phyloP scores from a whole-genome alignment of 805 yeast species.

The Saccharomycopsis capsularis region DNA sequence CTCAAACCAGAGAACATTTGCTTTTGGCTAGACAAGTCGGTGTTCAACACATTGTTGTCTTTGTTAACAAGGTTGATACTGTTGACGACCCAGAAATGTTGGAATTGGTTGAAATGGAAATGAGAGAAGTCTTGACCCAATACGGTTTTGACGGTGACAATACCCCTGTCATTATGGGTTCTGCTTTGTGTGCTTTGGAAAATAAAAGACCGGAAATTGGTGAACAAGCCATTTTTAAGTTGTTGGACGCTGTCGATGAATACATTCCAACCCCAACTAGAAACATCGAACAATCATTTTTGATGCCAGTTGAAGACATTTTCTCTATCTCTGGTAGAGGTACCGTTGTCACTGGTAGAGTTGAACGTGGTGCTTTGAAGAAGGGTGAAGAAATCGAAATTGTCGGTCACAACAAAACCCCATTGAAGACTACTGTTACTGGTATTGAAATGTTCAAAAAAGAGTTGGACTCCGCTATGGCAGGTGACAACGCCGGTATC shows the following conservation, averaged over 20 bases:
- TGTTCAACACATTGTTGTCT: constrained; percentile 94
- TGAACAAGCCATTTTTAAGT: constrained; percentile 68
- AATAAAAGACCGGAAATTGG: constrained; percentile 87
- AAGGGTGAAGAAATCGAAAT: constrained; percentile 98
- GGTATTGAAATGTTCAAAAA: constrained; percentile 99
- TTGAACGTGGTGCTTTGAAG: constrained; percentile 94
- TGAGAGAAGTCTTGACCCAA: constrained; percentile 87
- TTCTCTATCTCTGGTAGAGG: constrained; percentile 99
- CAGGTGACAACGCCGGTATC: constrained; percentile 99
- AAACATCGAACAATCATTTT: constrained; percentile 92
- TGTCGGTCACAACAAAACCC: constrained; percentile 83
- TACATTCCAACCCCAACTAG: constrained; percentile 94
- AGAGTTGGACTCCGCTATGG: constrained; percentile 95
- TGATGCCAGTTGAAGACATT: constrained; percentile 95
- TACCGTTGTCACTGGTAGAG: constrained; percentile 98
- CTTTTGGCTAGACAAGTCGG: constrained; percentile 99
- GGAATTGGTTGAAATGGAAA: constrained; percentile 99
- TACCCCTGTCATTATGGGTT: constrained; percentile 97
- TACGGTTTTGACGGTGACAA: constrained; percentile 98
- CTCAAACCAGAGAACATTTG: constrained; percentile 98
- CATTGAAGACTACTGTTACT: constrained; percentile 89
- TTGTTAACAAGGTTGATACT: constrained; percentile 96
- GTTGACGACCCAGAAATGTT: constrained; percentile 98
- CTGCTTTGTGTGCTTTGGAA: constrained; percentile 95
- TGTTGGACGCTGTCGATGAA: constrained; percentile 89